Conservation (phyloP, 441 rosid species). For the Isatis lusitanica region DNA sequence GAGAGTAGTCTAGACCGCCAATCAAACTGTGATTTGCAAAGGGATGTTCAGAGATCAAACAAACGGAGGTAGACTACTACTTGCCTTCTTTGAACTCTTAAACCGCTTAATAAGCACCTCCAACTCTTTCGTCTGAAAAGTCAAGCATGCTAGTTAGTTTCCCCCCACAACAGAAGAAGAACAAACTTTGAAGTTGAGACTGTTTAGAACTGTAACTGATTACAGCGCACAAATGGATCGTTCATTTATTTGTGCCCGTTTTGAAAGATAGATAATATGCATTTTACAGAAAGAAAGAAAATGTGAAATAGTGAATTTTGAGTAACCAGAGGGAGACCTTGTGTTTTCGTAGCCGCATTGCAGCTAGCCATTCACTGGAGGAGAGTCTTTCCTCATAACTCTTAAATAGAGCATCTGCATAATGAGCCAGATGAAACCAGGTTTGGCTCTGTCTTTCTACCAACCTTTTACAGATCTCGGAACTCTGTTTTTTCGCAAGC, state of each 20-base stretch:
- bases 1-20: background rate
- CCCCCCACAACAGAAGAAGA: constrained; percentile 13
- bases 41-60: constrained; percentile 10
- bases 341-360: constrained; percentile 86
- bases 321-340: constrained; percentile 56
- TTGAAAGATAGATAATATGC: background rate
- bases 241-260: background rate
- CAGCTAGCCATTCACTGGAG: constrained; percentile 98
- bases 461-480: constrained; percentile 57
- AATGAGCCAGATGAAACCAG: constrained; percentile 94
- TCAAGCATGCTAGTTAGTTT: constrained; percentile 20
- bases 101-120: constrained; percentile 72
- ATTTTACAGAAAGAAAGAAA: background rate
- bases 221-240: background rate
- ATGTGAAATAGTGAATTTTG: background rate
- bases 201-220: constrained; percentile 1
- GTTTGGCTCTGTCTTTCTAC: constrained; percentile 79
- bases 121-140: constrained; percentile 67
- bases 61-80: constrained; percentile 25
- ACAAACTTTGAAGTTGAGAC: constrained; percentile 1
- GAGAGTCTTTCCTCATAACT: constrained; percentile 89
- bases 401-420: constrained; percentile 90
- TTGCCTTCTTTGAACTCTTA: constrained; percentile 72
- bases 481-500: constrained; percentile 60
- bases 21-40: background rate